A percentile compares a stretch with the other conserved stretches of the same genome.
Evolutionary conservation across 495 filamentous ascomycete species (phyloP).

Genomic region (Tuber brumale): DNA sequence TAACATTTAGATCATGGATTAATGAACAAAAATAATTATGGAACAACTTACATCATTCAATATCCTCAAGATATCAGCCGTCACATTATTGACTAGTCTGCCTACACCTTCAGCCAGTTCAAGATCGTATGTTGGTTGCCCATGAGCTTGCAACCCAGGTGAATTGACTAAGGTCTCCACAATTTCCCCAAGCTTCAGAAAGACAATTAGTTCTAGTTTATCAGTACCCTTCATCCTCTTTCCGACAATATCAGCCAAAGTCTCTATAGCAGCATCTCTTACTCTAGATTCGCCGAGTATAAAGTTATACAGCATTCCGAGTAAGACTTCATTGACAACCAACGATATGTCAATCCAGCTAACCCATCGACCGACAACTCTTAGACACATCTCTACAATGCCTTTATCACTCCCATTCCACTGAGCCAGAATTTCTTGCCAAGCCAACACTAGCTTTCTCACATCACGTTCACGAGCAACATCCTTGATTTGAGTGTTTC

Average conservation of each 20-base stretch:
- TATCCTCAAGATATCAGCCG: conserved; percentile 75
- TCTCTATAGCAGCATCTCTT: conserved; percentile 79
- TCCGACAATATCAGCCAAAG: conserved; percentile 87
- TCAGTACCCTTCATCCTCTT: conserved; percentile 95
- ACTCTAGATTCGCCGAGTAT: conserved; percentile 66
- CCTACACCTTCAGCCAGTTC: conserved; percentile 91
- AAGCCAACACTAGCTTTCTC: conserved; percentile 73
- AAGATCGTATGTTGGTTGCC: conserved; percentile 79
- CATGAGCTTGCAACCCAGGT: conserved; percentile 66
- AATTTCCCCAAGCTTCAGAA: conserved; percentile 77
- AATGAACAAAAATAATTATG: not conserved
- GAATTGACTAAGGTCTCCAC: conserved; percentile 73
- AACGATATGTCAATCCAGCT: conserved; percentile 96
- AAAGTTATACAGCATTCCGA: conserved; percentile 74
- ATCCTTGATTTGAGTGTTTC: conserved; percentile 82
- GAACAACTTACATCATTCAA: conserved; percentile 48
- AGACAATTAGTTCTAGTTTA: conserved; percentile 87
- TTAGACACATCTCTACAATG: conserved; percentile 79
- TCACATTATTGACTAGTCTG: conserved; percentile 87
- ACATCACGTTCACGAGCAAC: conserved; percentile 76
- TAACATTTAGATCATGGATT: conserved; percentile 15
- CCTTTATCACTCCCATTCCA: conserved; percentile 68
- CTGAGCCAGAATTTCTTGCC: conserved; percentile 80
- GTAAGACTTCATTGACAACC: conserved; percentile 78
- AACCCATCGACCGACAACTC: conserved; percentile 86